phyloP scores from a whole-genome alignment of 352 stramenopile genomes.

The Pythium periplocum region DNA sequence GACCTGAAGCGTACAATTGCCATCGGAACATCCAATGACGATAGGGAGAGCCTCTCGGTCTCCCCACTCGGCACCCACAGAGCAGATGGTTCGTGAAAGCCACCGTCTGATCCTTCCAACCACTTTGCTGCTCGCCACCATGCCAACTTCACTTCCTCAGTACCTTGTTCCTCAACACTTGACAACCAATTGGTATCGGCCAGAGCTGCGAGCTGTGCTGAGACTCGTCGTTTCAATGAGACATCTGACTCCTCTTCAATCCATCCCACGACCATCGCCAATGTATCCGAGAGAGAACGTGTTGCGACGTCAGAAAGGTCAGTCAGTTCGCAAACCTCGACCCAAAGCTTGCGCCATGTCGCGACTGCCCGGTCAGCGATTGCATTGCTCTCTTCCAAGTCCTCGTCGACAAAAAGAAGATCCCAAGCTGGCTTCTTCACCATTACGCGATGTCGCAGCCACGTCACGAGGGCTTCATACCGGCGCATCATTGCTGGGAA shows the following conservation, averaged over 20 bases:
- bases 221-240: constrained; percentile 31
- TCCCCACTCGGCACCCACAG: constrained; percentile 27
- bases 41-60: too few species aligned
- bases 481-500: constrained; percentile 5
- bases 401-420: constrained; percentile 26
- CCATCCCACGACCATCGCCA: constrained; percentile 30
- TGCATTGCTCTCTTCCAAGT: constrained; percentile 16
- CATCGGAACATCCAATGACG: too few species aligned
- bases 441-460: constrained; percentile 5
- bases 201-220: constrained; percentile 31
- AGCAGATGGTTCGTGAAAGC: constrained; percentile 21
- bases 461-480: constrained; percentile 1
- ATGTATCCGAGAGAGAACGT: too few species aligned
- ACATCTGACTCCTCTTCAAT: constrained; percentile 31
- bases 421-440: not conserved
- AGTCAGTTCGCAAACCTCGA: too few species aligned
- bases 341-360: too few species aligned
- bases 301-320: too few species aligned
- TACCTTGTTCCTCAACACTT: not conserved
- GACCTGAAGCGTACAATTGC: too few species aligned
- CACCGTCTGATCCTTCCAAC: constrained; percentile 7
- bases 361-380: constrained; percentile 10
- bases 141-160: not conserved
- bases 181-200: constrained; percentile 39
- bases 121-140: constrained; percentile 16